These are phyloP conservation scores for Tolypocladium tundrense DNA, from an alignment of 2,329 filamentous ascomycete genomes.

Conservation along the genomic window DNA sequence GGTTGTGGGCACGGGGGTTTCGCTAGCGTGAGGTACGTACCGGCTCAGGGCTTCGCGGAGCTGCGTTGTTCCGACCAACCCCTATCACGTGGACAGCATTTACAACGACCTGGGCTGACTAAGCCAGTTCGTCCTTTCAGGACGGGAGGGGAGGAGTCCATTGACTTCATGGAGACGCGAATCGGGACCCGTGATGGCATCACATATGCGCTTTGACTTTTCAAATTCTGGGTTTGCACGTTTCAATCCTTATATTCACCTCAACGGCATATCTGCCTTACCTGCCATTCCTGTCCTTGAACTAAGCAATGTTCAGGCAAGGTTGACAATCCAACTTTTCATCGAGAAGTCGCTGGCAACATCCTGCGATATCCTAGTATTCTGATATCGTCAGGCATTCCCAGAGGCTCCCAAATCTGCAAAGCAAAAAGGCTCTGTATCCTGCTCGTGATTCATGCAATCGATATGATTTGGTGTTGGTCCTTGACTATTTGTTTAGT, in stretches of 20 bases:
- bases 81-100: neutral
- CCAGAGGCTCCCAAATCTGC: neutral
- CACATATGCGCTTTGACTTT: neutral
- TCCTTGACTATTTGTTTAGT: neutral
- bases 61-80: constrained; percentile 11
- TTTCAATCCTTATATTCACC: neutral
- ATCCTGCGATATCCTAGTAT: neutral
- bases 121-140: neutral
- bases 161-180: no score
- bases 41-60: constrained; percentile 16
- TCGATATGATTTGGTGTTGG: neutral
- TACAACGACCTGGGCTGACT: neutral
- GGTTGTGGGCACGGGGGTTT: constrained; percentile 26
- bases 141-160: no score
- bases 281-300: neutral
- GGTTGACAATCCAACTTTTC: no score
- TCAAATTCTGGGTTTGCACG: neutral
- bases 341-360: no score
- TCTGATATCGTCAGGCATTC: neutral
- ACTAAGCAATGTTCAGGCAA: neutral
- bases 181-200: no score
- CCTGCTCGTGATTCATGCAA: neutral
- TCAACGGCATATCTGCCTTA: neutral
- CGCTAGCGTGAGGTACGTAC: constrained; percentile 25
- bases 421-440: neutral